Conservation (phyloP, 805 yeast species). For the Nakazawaea ambrosiae region DNA sequence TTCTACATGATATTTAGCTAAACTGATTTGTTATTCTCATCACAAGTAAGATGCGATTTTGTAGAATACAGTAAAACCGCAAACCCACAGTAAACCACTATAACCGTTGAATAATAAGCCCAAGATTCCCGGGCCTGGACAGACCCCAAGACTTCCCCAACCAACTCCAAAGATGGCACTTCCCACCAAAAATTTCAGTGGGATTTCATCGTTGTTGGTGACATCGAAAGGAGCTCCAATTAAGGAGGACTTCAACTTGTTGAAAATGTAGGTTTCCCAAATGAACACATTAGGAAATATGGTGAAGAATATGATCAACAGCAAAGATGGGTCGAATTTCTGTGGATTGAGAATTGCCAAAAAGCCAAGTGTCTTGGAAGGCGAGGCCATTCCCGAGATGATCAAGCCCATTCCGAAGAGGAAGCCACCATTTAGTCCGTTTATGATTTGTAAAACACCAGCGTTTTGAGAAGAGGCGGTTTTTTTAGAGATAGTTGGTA, state of each 20-base stretch:
- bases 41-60: not conserved
- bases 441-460: conserved; percentile 9
- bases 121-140: conserved; percentile 47
- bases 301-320: conserved; percentile 33
- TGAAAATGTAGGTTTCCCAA: conserved; percentile 23
- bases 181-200: conserved; percentile 30
- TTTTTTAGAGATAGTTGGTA: conserved; percentile 19
- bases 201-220: conserved; percentile 19
- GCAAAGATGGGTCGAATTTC: conserved; percentile 41
- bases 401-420: conserved; percentile 39
- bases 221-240: conserved; percentile 16
- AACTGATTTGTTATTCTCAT: not conserved
- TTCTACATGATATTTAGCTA: not conserved
- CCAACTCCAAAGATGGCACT: conserved; percentile 41
- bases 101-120: conserved; percentile 19
- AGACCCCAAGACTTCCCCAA: conserved; percentile 45
- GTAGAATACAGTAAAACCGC: not conserved
- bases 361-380: conserved; percentile 39
- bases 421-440: conserved; percentile 22
- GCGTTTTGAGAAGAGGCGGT: not conserved
- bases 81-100: conserved; percentile 22
- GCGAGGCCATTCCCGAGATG: conserved; percentile 39
- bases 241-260: conserved; percentile 12
- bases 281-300: conserved; percentile 37
- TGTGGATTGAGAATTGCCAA: conserved; percentile 26